Evolutionary conservation across 2,329 filamentous ascomycete species (phyloP), one percentile per base, ranked within the genome.

Genomic region (Hypoxylon sp.): DNA sequence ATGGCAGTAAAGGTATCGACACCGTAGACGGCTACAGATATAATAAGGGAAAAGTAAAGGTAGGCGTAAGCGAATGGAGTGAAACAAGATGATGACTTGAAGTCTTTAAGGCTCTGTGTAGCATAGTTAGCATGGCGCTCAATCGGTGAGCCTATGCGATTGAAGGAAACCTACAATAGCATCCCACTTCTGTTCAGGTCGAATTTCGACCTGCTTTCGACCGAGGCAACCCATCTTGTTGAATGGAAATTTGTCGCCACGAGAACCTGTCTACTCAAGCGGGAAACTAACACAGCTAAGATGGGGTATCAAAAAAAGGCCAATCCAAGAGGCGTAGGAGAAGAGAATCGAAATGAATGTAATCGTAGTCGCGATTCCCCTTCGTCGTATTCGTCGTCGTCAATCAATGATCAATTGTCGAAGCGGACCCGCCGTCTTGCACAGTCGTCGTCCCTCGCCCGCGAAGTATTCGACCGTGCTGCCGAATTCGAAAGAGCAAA

Each of bases 1-100:
- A 98, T 87, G 68, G 94, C 94, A 3, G 94, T 98, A 78, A 98
- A 98, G 67, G 90, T 94, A 81, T 98, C 95, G 77, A 97, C 92
- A 28, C 85, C 90, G 79, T 97, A 98, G 72, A 97, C 94, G 48
- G 93, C 91, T 53, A 95, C 79, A 2, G 93, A 96, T 63, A 97
- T 84, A 57, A 94, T 62, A 48, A 95, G 86, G 73, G 93, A 91
- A 64, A 96, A 85, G 87, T 91, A 96, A 56, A 98, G 86, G 81
- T 94, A 96, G 75, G 84, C 87, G 79, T 98, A 98, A 66, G 94
- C 94, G 72, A 97, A 86, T 7, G 87, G 85, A 0, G 91, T 87
- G 72, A 91, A 90, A 79, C 91, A 94, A 13, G 93, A 95, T 30
- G 87, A 89, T 2, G 92, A 91, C 78, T 91, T 93, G 85, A 98